Evolutionary conservation across 2,329 filamentous ascomycete genomes (phyloP), one percentile per base, ranked within the genome.

Genomic region (Trichoderma cornu-damae): DNA sequence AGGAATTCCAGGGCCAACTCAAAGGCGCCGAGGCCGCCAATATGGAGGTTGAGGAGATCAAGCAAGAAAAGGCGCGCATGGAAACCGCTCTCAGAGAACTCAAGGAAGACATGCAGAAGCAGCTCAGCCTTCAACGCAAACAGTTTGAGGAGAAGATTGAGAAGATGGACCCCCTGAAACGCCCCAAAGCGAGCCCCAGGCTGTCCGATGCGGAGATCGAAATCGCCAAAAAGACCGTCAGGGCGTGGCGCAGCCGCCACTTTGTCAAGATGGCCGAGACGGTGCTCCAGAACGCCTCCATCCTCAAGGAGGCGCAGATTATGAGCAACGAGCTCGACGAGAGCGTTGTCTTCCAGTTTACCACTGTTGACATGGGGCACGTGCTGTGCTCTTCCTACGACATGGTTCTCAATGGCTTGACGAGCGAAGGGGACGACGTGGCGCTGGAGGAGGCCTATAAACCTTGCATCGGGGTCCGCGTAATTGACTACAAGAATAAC

Each of bases 301-400:
- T 86, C 26, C 73, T 99, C 59, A 99, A 99, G 70, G 94, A 99
- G 72, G 94, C 94, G 1, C 94, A 99, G 68, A 87, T 99, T 60
- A 94, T 99, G 90, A 96, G 92, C 75, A 93, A 96, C 65, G 90
- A 96, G 66, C 88, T 99, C 76, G 89, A 94, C 64, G 94, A 96
- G 70, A 85, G 85, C 62, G 89, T 96, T 7, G 87, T 93, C 18
- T 97, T 99, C 70, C 94, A 99, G 70, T 99, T 97, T 69, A 88
- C 90, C 11, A 86, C 96, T 57, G 85, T 97, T 30, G 93, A 96
- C 66, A 78, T 88, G 61, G 94, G 94, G 1, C 92, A 99, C 67
- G 86, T 85, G 20, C 81, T 95, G 63, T 92, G 88, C 64, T 99
- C 94, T 3, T 96, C 92, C 1, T 99, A 99, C 72, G 94, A 99